Conservation (phyloP, 2,329 filamentous ascomycete species). For the Ophiosphaerella korrae region DNA sequence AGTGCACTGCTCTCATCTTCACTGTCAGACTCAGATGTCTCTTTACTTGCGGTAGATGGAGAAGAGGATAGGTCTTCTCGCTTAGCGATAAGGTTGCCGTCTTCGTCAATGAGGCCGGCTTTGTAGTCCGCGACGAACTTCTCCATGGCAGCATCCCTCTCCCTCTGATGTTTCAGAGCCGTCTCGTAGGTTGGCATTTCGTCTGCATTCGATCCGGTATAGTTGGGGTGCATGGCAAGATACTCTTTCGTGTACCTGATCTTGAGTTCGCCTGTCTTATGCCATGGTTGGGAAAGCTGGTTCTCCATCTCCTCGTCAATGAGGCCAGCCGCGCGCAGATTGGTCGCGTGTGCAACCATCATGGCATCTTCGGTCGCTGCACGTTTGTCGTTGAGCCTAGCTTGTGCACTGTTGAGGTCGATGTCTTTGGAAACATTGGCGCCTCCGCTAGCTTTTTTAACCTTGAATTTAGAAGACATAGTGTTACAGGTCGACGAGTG, state of each 20-base stretch:
- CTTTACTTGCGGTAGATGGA: not conserved
- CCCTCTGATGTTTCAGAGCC: constrained; percentile 15
- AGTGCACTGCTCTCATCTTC: not conserved
- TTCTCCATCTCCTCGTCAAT: constrained; percentile 17
- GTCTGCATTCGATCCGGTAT: constrained; percentile 8
- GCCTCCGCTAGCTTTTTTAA: too few relatives aligned
- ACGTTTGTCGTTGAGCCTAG: too few relatives aligned
- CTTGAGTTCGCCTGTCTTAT: constrained; percentile 9
- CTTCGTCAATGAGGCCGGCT: constrained; percentile 25
- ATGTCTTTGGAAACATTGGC: too few relatives aligned
- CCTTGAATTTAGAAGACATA: too few relatives aligned
- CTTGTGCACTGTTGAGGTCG: too few relatives aligned
- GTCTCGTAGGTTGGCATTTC: constrained; percentile 16
- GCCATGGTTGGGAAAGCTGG: constrained; percentile 19
- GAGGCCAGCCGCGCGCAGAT: constrained; percentile 2
- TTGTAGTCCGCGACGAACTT: constrained; percentile 20
- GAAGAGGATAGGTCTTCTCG: not conserved
- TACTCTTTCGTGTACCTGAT: constrained; percentile 18
- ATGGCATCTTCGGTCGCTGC: constrained; percentile 13
- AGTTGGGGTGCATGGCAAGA: constrained; percentile 12
- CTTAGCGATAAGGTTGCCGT: constrained; percentile 11
- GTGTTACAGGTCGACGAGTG: too few relatives aligned
- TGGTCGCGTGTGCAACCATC: constrained; percentile 15
- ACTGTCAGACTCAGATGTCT: not conserved
- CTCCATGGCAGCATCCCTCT: constrained; percentile 13